Percentiles rank a stretch among this genome's conserved stretches.
These are phyloP conservation scores for Chrysoporthe deuterocubensis DNA, from an alignment of 2,329 filamentous ascomycete genomes.

Conservation along the genomic window DNA sequence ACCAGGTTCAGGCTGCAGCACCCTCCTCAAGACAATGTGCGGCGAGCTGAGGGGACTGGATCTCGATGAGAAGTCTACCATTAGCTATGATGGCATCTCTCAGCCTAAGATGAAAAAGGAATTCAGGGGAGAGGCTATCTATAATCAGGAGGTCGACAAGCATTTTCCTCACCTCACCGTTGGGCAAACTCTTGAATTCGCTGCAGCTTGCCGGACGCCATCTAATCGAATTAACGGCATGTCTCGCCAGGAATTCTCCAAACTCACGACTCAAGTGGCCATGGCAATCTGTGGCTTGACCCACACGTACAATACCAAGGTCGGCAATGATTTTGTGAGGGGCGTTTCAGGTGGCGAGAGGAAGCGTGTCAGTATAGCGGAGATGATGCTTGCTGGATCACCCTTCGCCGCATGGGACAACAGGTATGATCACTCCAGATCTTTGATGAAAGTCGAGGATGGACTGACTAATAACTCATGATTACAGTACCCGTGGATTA, in stretches of 20 bases:
- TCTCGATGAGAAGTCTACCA: slow-evolving; percentile 51
- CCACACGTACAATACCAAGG: slow-evolving; percentile 73
- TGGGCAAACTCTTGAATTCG: slow-evolving; percentile 74
- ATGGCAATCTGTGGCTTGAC: slow-evolving; percentile 74
- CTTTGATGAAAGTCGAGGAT: no score
- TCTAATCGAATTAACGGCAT: slow-evolving; percentile 67
- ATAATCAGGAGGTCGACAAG: slow-evolving; percentile 76
- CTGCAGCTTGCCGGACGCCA: slow-evolving; percentile 70
- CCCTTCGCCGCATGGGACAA: slow-evolving; percentile 71
- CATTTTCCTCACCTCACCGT: slow-evolving; percentile 82
- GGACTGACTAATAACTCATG: not conserved
- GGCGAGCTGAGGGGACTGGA: slow-evolving; percentile 64
- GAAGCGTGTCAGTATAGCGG: slow-evolving; percentile 82
- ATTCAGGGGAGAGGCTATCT: slow-evolving; percentile 70
- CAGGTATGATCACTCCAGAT: slow-evolving; percentile 40
- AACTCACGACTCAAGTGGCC: slow-evolving; percentile 67
- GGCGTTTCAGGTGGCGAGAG: slow-evolving; percentile 74
- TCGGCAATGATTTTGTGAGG: slow-evolving; percentile 75
- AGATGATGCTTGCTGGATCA: slow-evolving; percentile 70
- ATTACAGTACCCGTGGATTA: slow-evolving; percentile 64
- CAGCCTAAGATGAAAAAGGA: slow-evolving; percentile 58
- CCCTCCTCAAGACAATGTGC: slow-evolving; percentile 64
- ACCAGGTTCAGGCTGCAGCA: slow-evolving; percentile 68
- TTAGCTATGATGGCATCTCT: slow-evolving; percentile 68
- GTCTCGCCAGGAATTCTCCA: slow-evolving; percentile 60